Evolutionary conservation across 2,329 filamentous ascomycete genomes (phyloP), one percentile per base, ranked within the genome.

Genomic region (Byssochlamys sp.): DNA sequence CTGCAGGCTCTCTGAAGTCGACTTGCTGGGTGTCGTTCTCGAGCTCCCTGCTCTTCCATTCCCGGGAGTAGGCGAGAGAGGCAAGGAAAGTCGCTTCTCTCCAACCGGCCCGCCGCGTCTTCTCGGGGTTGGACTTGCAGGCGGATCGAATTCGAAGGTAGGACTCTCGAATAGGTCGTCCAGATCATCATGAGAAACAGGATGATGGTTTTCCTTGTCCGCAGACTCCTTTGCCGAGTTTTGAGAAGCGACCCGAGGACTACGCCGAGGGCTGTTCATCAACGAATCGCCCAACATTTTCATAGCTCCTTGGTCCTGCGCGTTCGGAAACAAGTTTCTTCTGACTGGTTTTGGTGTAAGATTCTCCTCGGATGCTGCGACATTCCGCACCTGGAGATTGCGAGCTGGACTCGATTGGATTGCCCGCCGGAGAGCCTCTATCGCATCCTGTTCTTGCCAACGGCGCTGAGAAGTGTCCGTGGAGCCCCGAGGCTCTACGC

Each of bases 141-240:
- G 59, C 79, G 82, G 3, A 78, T 85, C 55, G 75, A 85, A 55
- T 73, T 71, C 68, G 78, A 63, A 79, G 69, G 63, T 67, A 61
- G 57, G 75, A 56, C 86, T 80, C 57, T 86, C 84, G 65, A 94
- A 91, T 3, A 94, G 78, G 54, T 81, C 78, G 48, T 84, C 81
- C 4, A 88, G 70, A 35, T 81, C 80, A 60, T 85, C 81, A 39
- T 74, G 70, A 24, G 69, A 59, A 9, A 69, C 66, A 4, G 79
- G 77, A 11, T 75, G 76, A 53, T 72, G 72, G 61, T 86, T 85
- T 67, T 86, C 83, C 63, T 85, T 85, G 59, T 85, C 81, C 53
- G 74, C 73, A 56, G 62, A 65, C 61, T 71, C 71, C 60, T 71
- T 75, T 62, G 72, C 69, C 60, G 67, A 72, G 58, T 68, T 70